Evolutionary conservation across 768 basidiomycete genomes (phyloP), one percentile per base, ranked within the genome.

Genomic region (Phlegmacium glaucopus): DNA sequence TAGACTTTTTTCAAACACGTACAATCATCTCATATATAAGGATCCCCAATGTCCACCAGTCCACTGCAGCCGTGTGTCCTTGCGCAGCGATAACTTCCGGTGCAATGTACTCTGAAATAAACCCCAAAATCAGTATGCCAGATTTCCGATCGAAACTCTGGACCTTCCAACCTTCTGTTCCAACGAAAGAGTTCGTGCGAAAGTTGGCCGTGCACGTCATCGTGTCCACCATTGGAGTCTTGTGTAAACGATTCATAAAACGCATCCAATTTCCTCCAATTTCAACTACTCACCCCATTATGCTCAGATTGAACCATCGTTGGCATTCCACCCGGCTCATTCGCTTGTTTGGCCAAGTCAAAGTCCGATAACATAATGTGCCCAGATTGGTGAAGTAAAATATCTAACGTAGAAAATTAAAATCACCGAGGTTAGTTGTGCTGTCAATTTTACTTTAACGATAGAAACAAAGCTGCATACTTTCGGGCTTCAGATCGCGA

Each of bases 361-460:
- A 99, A 99, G 69, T 99, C 96, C 39, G 96, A 98, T 59, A 99
- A 71, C 95, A 98, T 97, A 60, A 99, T 97, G 69, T 99, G 96
- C 13, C 96, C 96, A 9, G 94, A 93, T 63, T 96, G 90, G 68
- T 99, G 96, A 42, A 99, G 75, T 13, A 99, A 76, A 61, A 99
- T 99, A 67, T 99, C 96, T 99, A 62, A 28, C 46, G 22, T 41
- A 47, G 46, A 45, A 40, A 48, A 50, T 46, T 49, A 41, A 52
- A 50, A 47, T 49, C 49, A n/a, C 41, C 47, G 43, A 46, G 34
- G 48, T 57, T 53, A 49, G 25, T 36, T 47, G 27, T 47, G 47
- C 3, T 22, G 39, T 39, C 38, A 47, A 39, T 35, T 38, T 42
- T 27, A 30, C 32, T 45, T 49, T 45, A 29, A 57, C 46, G 44